Conservation (phyloP, 2,329 filamentous ascomycete species). For the Fusarium beomiforme region DNA sequence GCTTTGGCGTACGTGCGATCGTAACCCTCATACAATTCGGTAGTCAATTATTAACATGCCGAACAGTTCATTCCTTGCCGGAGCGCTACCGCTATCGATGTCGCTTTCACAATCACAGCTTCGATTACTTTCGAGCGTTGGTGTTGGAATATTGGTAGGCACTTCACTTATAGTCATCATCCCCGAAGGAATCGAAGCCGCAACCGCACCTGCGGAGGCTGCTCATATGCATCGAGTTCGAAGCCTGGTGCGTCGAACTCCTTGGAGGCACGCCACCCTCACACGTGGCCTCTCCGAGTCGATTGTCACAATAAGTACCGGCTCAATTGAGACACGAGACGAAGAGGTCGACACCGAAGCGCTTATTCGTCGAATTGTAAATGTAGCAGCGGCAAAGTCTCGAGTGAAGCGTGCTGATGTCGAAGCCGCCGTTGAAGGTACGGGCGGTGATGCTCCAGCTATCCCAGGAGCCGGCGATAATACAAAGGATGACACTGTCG, state of each 20-base stretch:
- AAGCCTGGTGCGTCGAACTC: constrained; percentile 47
- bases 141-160: constrained; percentile 92
- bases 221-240: constrained; percentile 51
- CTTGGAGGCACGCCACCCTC: constrained; percentile 43
- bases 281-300: constrained; percentile 40
- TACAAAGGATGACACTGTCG: constrained; percentile 2
- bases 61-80: constrained; percentile 88
- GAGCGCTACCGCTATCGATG: constrained; percentile 89
- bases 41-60: constrained; percentile 33
- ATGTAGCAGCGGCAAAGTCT: not conserved
- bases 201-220: constrained; percentile 68
- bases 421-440: constrained; percentile 24
- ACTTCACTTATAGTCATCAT: constrained; percentile 98
- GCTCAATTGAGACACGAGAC: not conserved
- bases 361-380: constrained; percentile 28
- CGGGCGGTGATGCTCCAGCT: constrained; percentile 22
- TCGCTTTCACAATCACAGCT: constrained; percentile 86
- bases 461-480: constrained; percentile 19
- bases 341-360: constrained; percentile 21
- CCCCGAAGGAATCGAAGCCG: constrained; percentile 92
- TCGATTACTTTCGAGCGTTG: constrained; percentile 88
- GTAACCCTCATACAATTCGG: constrained; percentile 17
- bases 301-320: constrained; percentile 31
- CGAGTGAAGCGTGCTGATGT: constrained; percentile 25
- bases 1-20: constrained; percentile 62